These are phyloP conservation scores for Trichoderma virens DNA, from an alignment of 495 filamentous ascomycete genomes.

Conservation along the genomic window DNA sequence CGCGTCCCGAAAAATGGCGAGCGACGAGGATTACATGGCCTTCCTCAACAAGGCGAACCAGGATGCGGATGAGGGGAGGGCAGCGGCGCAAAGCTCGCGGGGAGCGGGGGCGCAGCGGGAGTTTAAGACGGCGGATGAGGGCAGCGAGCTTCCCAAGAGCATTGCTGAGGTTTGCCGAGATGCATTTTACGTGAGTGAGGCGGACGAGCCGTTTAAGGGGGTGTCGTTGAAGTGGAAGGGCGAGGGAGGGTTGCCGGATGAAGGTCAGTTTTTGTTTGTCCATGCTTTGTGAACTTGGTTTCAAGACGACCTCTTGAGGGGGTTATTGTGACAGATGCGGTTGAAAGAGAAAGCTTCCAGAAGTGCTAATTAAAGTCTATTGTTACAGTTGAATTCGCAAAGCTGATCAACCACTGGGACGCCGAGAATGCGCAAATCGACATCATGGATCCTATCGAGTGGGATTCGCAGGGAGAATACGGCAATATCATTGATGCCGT, in stretches of 20 bases:
- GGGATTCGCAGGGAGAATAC: constrained; percentile 55
- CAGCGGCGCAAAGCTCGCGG: constrained; percentile 15
- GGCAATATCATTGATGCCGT: constrained; percentile 50
- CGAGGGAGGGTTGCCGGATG: constrained; percentile 49
- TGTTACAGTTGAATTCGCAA: constrained; percentile 46
- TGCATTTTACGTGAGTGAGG: constrained; percentile 66
- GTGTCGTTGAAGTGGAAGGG: constrained; percentile 60
- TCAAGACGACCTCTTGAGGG: background rate
- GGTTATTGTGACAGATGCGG: background rate
- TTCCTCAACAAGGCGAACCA: constrained; percentile 82
- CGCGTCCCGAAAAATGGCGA: constrained; percentile 46
- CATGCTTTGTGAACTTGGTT: background rate
- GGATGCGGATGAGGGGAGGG: constrained; percentile 45
- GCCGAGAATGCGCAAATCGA: constrained; percentile 42
- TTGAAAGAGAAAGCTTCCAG: constrained; percentile 5
- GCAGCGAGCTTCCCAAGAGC: constrained; percentile 45
- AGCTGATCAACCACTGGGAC: constrained; percentile 44
- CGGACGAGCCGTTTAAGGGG: constrained; percentile 76
- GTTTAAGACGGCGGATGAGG: constrained; percentile 46
- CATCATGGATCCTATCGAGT: constrained; percentile 49
- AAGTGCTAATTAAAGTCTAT: background rate
- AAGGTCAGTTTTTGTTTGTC: constrained; percentile 40
- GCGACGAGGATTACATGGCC: constrained; percentile 70
- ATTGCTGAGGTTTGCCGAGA: constrained; percentile 47
- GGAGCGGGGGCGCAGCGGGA: constrained; percentile 17